Conservation (phyloP, 2,329 filamentous ascomycete genomes). For the Pseudocercospora ulei region DNA sequence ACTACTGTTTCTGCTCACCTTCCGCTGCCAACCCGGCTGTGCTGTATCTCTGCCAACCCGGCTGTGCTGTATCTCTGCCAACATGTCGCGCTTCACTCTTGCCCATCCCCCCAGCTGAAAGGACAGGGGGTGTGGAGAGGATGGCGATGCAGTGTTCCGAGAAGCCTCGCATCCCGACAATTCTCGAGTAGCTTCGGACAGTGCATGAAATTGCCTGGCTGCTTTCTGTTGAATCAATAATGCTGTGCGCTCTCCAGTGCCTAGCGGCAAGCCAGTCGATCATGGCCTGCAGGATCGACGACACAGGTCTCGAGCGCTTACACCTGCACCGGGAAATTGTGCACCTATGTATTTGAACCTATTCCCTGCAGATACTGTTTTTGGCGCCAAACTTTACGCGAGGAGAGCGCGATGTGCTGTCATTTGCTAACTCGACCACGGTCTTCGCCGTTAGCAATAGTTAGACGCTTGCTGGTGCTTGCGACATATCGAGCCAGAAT, state of each 20-base stretch:
- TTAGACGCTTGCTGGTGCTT: constrained; percentile 1
- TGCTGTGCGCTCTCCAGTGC: constrained; percentile 14
- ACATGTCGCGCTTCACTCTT: not conserved
- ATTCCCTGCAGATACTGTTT: constrained; percentile 10
- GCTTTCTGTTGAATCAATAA: constrained; percentile 12
- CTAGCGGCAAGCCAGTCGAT: constrained; percentile 9
- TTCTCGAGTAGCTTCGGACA: constrained; percentile 1
- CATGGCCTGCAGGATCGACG: constrained; percentile 1
- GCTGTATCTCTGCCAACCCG: constrained; percentile 8
- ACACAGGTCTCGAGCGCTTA: constrained; percentile 3
- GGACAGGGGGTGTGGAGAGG: constrained; percentile 11
- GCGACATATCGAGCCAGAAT: constrained; percentile 5
- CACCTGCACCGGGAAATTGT: constrained; percentile 3
- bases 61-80: constrained; percentile 1
- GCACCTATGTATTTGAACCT: constrained; percentile 7
- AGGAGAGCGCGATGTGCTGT: constrained; percentile 10
- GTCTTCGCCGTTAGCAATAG: constrained; percentile 5
- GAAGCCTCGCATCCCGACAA: constrained; percentile 7
- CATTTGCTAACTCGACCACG: constrained; percentile 5
- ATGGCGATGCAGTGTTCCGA: constrained; percentile 5
- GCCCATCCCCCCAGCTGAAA: constrained; percentile 9
- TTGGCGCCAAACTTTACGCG: constrained; percentile 7
- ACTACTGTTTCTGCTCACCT: not conserved
- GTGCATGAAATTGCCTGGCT: constrained; percentile 13
- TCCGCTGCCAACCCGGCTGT: not conserved